phyloP scores from a whole-genome alignment of 2,329 filamentous ascomycete species.

The Waltergamsia citrina region DNA sequence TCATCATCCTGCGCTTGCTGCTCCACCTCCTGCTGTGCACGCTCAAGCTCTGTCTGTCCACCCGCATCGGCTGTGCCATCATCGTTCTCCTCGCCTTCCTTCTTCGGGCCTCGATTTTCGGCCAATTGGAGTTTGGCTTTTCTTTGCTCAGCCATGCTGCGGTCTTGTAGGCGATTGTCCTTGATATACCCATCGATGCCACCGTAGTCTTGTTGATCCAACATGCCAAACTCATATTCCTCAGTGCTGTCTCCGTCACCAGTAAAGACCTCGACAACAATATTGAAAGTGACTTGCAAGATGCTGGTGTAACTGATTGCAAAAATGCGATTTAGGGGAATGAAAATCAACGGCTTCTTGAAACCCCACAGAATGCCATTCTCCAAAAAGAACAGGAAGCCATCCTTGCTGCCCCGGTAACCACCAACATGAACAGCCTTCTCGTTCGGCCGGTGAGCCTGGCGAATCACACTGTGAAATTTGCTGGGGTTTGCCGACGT shows the following conservation, averaged over 20 bases:
- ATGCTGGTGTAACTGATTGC: conserved; percentile 61
- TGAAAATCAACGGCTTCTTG: conserved; percentile 59
- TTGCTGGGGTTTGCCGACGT: conserved; percentile 42
- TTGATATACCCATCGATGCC: conserved; percentile 57
- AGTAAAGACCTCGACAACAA: conserved; percentile 51
- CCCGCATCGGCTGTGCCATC: conserved; percentile 23
- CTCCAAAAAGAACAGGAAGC: conserved; percentile 57
- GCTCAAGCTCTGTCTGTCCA: conserved; percentile 37
- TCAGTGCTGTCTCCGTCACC: conserved; percentile 38
- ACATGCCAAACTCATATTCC: conserved; percentile 59
- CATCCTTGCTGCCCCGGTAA: conserved; percentile 60
- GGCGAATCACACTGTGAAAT: conserved; percentile 47
- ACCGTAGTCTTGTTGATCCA: conserved; percentile 59
- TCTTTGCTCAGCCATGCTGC: conserved; percentile 59
- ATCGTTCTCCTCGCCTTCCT: conserved; percentile 29
- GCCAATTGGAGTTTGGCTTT: conserved; percentile 54
- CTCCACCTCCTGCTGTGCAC: conserved; percentile 39
- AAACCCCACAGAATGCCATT: conserved; percentile 61
- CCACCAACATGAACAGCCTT: conserved; percentile 57
- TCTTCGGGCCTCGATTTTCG: conserved; percentile 45
- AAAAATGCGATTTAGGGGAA: conserved; percentile 49
- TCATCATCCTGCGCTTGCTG: conserved; percentile 49
- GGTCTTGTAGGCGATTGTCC: conserved; percentile 51
- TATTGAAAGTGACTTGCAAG: conserved; percentile 59
- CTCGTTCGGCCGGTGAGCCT: conserved; percentile 50